Percentiles rank a stretch among this genome's conserved stretches.
These are phyloP conservation scores for Aspergillus sp. DNA, from an alignment of 2,329 filamentous ascomycete genomes.

Conservation along the genomic window DNA sequence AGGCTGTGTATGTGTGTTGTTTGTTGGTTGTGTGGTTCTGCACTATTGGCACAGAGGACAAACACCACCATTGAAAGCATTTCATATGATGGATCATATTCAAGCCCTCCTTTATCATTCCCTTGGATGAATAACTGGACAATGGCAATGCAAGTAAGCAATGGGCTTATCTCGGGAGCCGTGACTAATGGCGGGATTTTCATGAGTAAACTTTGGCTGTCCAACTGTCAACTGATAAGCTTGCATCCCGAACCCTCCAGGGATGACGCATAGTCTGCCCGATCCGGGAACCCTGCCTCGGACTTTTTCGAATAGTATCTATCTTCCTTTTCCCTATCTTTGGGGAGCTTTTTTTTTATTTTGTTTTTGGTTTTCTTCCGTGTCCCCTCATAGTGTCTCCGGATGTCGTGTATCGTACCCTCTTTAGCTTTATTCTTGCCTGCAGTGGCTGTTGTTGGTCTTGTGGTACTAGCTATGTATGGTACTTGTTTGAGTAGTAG, in stretches of 20 bases:
- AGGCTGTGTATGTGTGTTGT: background rate
- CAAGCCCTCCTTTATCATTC: background rate
- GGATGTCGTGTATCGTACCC: background rate
- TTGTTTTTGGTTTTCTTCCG: too few relatives aligned
- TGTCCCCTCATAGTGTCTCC: background rate
- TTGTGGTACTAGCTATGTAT: background rate
- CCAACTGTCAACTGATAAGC: constrained; percentile 9
- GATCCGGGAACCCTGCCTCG: background rate
- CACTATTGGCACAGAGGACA: background rate
- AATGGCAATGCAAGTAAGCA: background rate
- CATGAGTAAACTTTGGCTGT: constrained; percentile 5
- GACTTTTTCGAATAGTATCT: background rate
- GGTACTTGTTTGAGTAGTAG: too few relatives aligned
- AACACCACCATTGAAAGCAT: background rate
- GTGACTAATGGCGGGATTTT: constrained; percentile 5
- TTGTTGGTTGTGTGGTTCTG: background rate
- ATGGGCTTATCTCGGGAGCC: constrained; percentile 2
- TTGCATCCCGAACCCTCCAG: background rate
- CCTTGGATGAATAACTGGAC: background rate
- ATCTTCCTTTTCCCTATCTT: background rate
- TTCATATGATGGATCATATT: background rate
- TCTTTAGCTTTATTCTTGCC: background rate
- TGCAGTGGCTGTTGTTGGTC: background rate
- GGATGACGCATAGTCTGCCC: constrained; percentile 4
- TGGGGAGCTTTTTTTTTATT: background rate